Evolutionary conservation across 1,139 yeast genomes (phyloP).

Genomic region (Saccharomycopsis crataegensis): DNA sequence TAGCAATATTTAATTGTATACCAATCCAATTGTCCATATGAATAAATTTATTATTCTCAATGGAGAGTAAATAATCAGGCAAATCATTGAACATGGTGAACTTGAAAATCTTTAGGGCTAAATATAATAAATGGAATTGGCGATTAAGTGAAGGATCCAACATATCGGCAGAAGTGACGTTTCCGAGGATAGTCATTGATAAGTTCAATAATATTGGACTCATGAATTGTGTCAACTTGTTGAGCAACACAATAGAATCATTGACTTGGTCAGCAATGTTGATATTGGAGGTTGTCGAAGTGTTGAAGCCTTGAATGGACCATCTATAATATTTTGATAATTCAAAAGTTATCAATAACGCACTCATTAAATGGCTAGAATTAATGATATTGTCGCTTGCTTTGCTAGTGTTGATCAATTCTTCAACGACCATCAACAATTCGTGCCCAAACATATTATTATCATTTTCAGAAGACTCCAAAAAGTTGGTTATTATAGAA

Average conservation of each 20-base stretch:
- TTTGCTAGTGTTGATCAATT: slow-evolving; percentile 47
- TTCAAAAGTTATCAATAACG: slow-evolving; percentile 10
- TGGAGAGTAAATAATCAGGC: slow-evolving; percentile 44
- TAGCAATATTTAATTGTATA: slow-evolving; percentile 45
- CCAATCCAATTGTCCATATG: slow-evolving; percentile 61
- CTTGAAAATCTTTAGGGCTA: slow-evolving; percentile 59
- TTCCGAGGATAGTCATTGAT: slow-evolving; percentile 35
- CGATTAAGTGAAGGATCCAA: slow-evolving; percentile 23
- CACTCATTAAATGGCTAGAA: slow-evolving; percentile 5
- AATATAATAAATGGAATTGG: slow-evolving; percentile 28
- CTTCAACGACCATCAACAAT: slow-evolving; percentile 46
- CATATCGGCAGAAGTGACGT: slow-evolving; percentile 41
- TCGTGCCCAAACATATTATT: slow-evolving; percentile 54
- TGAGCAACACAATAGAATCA: slow-evolving; percentile 41
- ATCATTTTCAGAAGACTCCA: slow-evolving; percentile 38
- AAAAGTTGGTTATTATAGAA: slow-evolving; percentile 31
- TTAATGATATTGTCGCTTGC: slow-evolving; percentile 9
- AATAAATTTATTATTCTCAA: slow-evolving; percentile 23
- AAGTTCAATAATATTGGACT: slow-evolving; percentile 53
- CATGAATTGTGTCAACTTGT: slow-evolving; percentile 25
- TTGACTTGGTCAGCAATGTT: slow-evolving; percentile 20
- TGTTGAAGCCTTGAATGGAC: slow-evolving; percentile 38
- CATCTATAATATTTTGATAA: slow-evolving; percentile 58
- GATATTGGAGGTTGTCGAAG: not conserved
- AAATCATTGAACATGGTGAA: slow-evolving; percentile 49